These are phyloP conservation scores for Aspergillus sp. DNA, from an alignment of 2,329 filamentous ascomycete genomes.

Conservation along the genomic window DNA sequence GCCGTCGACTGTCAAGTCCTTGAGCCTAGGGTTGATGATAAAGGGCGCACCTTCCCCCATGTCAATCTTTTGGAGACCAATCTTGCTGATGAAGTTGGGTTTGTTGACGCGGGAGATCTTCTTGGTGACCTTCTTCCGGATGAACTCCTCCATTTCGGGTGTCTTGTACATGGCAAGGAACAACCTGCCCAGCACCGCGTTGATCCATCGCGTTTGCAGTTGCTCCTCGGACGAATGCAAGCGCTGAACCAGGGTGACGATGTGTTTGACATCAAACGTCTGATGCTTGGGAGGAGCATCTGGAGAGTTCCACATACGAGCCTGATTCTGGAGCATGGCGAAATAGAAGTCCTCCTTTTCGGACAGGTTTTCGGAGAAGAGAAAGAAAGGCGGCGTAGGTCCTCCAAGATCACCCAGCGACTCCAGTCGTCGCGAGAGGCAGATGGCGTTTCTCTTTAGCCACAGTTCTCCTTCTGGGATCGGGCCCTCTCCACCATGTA, in stretches of 20 bases:
- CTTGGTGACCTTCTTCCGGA: conserved; percentile 86
- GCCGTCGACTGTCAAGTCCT: conserved; percentile 87
- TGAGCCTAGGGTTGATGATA: conserved; percentile 83
- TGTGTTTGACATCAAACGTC: conserved; percentile 78
- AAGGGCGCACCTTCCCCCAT: conserved; percentile 85
- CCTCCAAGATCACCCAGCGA: conserved; percentile 56
- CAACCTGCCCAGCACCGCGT: conserved; percentile 82
- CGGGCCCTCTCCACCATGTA: conserved; percentile 76
- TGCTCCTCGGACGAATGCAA: conserved; percentile 92
- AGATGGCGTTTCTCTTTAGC: conserved; percentile 90
- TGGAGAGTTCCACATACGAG: conserved; percentile 62
- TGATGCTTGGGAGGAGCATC: conserved; percentile 68
- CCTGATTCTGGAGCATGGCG: conserved; percentile 81
- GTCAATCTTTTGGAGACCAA: conserved; percentile 79
- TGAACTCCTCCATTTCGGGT: conserved; percentile 72
- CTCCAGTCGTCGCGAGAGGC: conserved; percentile 67
- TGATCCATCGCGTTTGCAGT: conserved; percentile 87
- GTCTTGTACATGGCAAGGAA: conserved; percentile 90
- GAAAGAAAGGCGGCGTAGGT: conserved; percentile 78
- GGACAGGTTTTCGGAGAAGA: conserved; percentile 93
- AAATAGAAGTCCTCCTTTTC: conserved; percentile 99
- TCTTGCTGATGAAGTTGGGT: conserved; percentile 82
- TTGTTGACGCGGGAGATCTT: conserved; percentile 94
- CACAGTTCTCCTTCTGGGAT: conserved; percentile 92
- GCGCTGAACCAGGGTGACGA: conserved; percentile 85